Evolutionary conservation across 768 basidiomycete genomes (phyloP), one percentile per base, ranked within the genome.

Genomic region (Suillus paluster): DNA sequence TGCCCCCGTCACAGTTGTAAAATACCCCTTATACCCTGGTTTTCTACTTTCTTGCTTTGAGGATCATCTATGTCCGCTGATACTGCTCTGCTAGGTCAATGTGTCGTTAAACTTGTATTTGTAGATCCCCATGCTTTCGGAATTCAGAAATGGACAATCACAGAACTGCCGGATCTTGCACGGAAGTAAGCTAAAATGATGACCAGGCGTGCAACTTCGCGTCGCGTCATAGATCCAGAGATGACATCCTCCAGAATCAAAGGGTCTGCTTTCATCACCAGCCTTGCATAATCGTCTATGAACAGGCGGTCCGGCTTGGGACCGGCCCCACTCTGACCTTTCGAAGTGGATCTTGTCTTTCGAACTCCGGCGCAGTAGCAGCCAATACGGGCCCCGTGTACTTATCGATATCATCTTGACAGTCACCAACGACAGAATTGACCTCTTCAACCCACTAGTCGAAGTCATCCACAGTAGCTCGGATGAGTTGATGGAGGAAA

Each of bases 11-110:
- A 27, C 48, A 30, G 48, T 9, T 30, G 2, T 33, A 30, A 12
- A 50, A 19, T n/a, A 50, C 27, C 30, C 38, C 12, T 38, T 12
- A 38, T 38, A 38, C 14, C 38, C 38, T 19, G 8, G 4, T 50
- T 50, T 50, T 50, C 49, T 50, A 30, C n/a, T 50, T 33, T 50
- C 49, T 50, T 49, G 48, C 17, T 49, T 19, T 33, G 30, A 50
- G 30, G 19, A 30, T 50, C 49, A n/a, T 50, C 12, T n/a, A 11
- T 30, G 30, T n/a, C 11, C 30, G 5, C 49, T 50, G 49, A 50
- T 50, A 33, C 30, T 30, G 30, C 30, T n/a, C 30, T 50, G 5
- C 49, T 33, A 50, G 49, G 30, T 33, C 11, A 6, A 19, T 48
- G 25, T 15, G 25, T 27, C 25, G 25, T 33, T 33, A 34, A 33